Conservation (phyloP, 2,329 filamentous ascomycete species). For the Penicillium concentricum region DNA sequence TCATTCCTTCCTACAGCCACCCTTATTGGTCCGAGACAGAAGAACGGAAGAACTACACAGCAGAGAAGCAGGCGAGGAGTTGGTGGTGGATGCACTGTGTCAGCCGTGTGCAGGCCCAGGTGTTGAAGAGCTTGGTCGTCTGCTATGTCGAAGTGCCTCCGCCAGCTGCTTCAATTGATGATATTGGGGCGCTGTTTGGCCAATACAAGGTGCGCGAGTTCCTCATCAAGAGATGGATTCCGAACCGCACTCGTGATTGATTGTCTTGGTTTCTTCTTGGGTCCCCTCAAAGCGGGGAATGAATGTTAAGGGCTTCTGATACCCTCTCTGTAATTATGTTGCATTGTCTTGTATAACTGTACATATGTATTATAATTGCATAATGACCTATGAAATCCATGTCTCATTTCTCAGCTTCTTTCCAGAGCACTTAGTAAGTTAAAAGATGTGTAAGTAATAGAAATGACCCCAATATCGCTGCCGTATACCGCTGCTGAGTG, state of each 20-base stretch:
- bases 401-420: not conserved
- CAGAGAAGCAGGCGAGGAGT: slow-evolving; percentile 43
- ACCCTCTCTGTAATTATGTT: slow-evolving; percentile 11
- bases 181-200: slow-evolving; percentile 64
- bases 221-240: slow-evolving; percentile 77
- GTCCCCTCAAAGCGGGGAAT: not conserved
- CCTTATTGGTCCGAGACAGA: slow-evolving; percentile 63
- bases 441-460: not conserved
- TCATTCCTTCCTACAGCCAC: slow-evolving; percentile 78
- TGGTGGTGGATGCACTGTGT: slow-evolving; percentile 71
- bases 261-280: not conserved
- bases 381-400: not conserved
- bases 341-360: not conserved
- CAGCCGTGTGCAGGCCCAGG: slow-evolving; percentile 84
- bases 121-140: slow-evolving; percentile 83
- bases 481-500: not conserved
- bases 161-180: slow-evolving; percentile 50
- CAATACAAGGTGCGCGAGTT: slow-evolving; percentile 78
- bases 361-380: not conserved
- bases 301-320: slow-evolving; percentile 22
- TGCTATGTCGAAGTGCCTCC: slow-evolving; percentile 89
- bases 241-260: slow-evolving; percentile 70
- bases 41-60: slow-evolving; percentile 52
- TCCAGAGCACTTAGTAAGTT: not conserved
- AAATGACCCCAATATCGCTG: not conserved